phyloP scores from a whole-genome alignment of 179 eudicot species.

The Sideroxylon spinosum region DNA sequence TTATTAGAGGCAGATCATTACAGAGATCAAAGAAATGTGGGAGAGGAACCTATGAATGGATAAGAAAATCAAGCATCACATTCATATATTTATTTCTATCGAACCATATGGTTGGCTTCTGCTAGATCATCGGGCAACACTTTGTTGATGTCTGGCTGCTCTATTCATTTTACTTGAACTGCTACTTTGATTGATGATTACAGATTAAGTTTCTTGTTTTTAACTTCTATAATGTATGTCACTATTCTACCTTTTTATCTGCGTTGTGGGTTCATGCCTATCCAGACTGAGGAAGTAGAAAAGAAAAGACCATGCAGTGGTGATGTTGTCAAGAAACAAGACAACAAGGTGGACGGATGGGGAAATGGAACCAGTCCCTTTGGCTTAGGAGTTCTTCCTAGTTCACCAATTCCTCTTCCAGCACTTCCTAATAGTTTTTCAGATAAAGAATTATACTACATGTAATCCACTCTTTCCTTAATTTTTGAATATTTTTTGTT shows the following conservation, averaged over 20 bases:
- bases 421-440: constrained; percentile 28
- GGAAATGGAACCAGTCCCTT: constrained; percentile 20
- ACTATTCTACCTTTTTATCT: neutral
- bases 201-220: constrained; percentile 2
- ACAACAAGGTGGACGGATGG: constrained; percentile 15
- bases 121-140: neutral
- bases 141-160: neutral
- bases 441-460: constrained; percentile 46
- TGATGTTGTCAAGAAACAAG: constrained; percentile 25
- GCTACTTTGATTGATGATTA: neutral
- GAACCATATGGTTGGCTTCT: too few species aligned
- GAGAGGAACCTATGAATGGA: too few species aligned
- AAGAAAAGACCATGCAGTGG: constrained; percentile 14
- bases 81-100: too few species aligned
- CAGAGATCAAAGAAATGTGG: too few species aligned
- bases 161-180: neutral
- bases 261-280: neutral
- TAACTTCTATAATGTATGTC: neutral
- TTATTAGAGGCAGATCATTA: too few species aligned
- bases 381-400: constrained; percentile 24
- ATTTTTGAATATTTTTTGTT: neutral
- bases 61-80: too few species aligned
- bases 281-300: constrained; percentile 18
- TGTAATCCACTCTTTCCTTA: constrained; percentile 27
- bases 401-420: constrained; percentile 59